Base-by-base conservation (phyloP, 2,329 filamentous ascomycete species). In the Fusarium zealandicum region DNA sequence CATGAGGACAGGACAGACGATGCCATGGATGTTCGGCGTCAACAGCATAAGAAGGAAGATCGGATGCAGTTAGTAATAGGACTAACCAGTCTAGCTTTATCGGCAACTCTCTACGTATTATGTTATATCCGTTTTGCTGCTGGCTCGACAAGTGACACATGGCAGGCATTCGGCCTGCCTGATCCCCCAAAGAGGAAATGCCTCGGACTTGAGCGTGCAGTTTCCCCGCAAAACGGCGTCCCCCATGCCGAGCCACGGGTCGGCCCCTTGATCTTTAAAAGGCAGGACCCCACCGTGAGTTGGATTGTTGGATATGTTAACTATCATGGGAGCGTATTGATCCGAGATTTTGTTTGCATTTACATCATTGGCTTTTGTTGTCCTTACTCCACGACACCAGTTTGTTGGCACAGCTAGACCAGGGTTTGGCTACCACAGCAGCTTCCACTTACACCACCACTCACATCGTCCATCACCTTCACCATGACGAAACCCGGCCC, bases 401-500 rank as follows among this genome's bases (percentile, higher is more conserved):
- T n/a, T 5, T n/a, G 28, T n/a, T 7, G 28, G 5, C 6, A n/a
- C 6, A 31, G 12, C 5, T 13, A 31, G 7, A 11, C 28, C 11
- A 11, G 28, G 8, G 10, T n/a, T 31, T 31, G 3, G 28, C 9
- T 30, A 20, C 27, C 9, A 30, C 4, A 45, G 20, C 12, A n/a
- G 8, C 7, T 30, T 4, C 20, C 39, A 38, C 38, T 48, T 51
- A 45, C 22, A 54, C 27, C 22, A 25, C 22, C 22, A 25, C 25
- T 33, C 36, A 31, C 37, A 51, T 20, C 10, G 46, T 20, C 13
- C 14, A n/a, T 33, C 39, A 33, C 33, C 27, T 42, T 28, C 54
- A 66, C 11, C 37, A 81, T 80, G 76, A 70, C 76, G 48, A 64
- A 75, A 16, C 51, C 71, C 39, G 79, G 79, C 39, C 80, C 86